Base-by-base conservation (phyloP, 2,329 filamentous ascomycete species). In the Mycosphaerelloides madeirae region DNA sequence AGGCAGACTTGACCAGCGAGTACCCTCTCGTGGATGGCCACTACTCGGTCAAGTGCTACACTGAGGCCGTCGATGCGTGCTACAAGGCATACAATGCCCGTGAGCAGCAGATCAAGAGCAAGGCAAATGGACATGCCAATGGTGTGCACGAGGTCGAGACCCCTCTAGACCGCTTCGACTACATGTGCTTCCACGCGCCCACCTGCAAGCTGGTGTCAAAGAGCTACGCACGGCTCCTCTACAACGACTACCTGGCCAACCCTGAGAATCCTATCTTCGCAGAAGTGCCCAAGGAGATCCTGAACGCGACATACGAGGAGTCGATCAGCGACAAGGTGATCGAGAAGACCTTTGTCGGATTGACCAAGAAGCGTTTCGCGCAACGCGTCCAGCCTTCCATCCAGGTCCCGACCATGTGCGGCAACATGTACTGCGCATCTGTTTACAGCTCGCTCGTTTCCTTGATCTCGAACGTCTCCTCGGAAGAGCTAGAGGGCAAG, bases 121-220 rank as follows among this genome's bases (percentile, higher is more conserved):
- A 67, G 56, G 44, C 55, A 14, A 70, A 69, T 48, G 67, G 68
- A 42, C 57, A 60, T 38, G 62, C 68, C 36, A 64, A 62, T 49
- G 70, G 70, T 49, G 65, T 64, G 29, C 63, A 67, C 54, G 57
- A 63, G 55, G 50, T 50, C 20, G 71, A 75, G 59, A 69, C 70
- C 3, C 68, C 72, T 37, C 61, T 76, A 13, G 73, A 76, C 60
- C 69, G 72, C 31, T 76, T 76, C 58, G 73, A 76, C 64, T 70
- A 75, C 67, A 75, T 76, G 71, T 69, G 67, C 59, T 76, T 76
- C 69, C 73, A 76, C 58, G 69, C 72, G 9, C 73, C 73, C 6
- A 76, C 70, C 32, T 76, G 73, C 70, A 76, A 76, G 62, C 68
- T 75, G 39, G 73, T 76, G n/a, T 64, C 68, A 52, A 76, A 76